Conservation (phyloP, 805 yeast species). For the Torulaspora indica region DNA sequence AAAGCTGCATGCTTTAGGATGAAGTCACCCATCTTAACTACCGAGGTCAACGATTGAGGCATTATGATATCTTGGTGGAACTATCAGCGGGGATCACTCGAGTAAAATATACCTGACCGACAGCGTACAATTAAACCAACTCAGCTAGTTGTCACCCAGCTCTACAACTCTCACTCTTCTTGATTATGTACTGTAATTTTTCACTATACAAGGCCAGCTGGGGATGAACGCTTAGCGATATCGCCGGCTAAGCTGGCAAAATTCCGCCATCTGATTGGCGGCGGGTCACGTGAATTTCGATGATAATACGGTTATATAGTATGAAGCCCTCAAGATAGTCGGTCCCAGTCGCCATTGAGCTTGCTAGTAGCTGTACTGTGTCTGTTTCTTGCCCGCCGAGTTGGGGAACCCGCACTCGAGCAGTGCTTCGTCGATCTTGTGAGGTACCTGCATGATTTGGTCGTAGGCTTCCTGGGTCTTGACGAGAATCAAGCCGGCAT, state of each 20-base stretch:
- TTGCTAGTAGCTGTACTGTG: conserved; percentile 56
- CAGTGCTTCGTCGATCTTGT: conserved; percentile 47
- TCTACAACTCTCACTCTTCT: background rate
- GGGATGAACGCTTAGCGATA: conserved; percentile 5
- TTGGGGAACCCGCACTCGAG: conserved; percentile 62
- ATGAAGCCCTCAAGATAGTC: background rate
- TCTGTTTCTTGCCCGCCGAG: conserved; percentile 51
- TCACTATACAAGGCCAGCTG: background rate
- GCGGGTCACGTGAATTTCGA: conserved; percentile 9
- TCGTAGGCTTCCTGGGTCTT: conserved; percentile 56
- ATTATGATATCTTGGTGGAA: conserved; percentile 13
- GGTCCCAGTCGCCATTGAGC: background rate
- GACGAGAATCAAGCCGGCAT: conserved; percentile 71
- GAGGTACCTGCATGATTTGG: conserved; percentile 44
- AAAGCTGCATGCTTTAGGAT: conserved; percentile 76
- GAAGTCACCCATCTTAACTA: conserved; percentile 70
- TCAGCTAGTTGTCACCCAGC: background rate
- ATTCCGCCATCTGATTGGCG: conserved; percentile 6
- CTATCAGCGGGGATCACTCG: background rate
- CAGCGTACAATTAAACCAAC: background rate
- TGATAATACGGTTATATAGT: background rate
- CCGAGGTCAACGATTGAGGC: conserved; percentile 55
- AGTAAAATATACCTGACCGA: background rate
- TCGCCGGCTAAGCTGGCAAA: conserved; percentile 2
- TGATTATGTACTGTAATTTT: background rate